Conservation (phyloP, 306 rosid species). For the Elaeagnus macrophylla region DNA sequence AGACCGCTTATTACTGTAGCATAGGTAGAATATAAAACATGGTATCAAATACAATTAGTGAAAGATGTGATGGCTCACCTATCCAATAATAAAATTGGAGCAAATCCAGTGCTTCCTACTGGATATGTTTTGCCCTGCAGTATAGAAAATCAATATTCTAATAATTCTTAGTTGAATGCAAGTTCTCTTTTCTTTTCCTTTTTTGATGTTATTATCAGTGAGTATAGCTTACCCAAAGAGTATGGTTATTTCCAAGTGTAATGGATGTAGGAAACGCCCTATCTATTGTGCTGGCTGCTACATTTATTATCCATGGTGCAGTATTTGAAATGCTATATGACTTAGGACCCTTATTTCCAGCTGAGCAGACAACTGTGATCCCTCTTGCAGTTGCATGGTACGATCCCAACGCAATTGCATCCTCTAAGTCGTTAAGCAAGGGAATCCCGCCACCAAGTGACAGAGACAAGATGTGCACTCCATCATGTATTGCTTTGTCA, state of each 20-base stretch:
- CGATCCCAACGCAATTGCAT: slow-evolving; percentile 30
- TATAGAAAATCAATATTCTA: too few species aligned
- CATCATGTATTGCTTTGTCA: slow-evolving; percentile 47
- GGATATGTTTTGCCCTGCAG: too few species aligned
- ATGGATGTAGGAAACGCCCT: slow-evolving; percentile 34
- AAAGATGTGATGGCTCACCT: too few species aligned
- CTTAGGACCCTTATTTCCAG: slow-evolving; percentile 42
- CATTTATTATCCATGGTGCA: slow-evolving; percentile 43
- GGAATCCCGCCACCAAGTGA: slow-evolving; percentile 41
- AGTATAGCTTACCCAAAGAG: not conserved
- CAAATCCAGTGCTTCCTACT: too few species aligned
- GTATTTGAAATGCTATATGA: slow-evolving; percentile 41
- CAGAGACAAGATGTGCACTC: slow-evolving; percentile 43
- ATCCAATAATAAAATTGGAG: too few species aligned
- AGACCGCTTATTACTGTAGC: too few species aligned
- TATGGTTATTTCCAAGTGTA: slow-evolving; percentile 15
- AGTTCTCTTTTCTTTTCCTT: too few species aligned
- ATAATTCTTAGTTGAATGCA: too few species aligned
- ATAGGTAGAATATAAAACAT: too few species aligned
- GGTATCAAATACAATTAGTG: too few species aligned
- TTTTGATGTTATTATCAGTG: too few species aligned
- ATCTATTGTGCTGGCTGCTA: slow-evolving; percentile 45
- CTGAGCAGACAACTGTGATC: slow-evolving; percentile 42
- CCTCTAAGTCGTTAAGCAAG: slow-evolving; percentile 18
- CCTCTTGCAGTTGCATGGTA: slow-evolving; percentile 49